Evolutionary conservation across 2,329 filamentous ascomycete species (phyloP).

Genomic region (Dendrostoma leiphaemia): DNA sequence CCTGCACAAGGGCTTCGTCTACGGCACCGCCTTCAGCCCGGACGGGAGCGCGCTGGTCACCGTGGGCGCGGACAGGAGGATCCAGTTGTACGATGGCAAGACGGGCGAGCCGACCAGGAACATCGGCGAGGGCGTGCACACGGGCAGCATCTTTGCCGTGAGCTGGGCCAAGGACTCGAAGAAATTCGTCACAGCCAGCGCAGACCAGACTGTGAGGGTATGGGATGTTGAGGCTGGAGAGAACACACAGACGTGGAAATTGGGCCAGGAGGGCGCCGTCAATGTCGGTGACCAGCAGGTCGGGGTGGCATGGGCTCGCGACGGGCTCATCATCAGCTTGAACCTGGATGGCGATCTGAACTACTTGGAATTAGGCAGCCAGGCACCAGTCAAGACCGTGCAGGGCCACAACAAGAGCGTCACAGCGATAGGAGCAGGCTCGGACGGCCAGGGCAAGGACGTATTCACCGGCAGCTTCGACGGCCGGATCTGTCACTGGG

Average conservation of each 20-base stretch:
- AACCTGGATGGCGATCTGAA: slow-evolving; percentile 87
- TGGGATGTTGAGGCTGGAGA: slow-evolving; percentile 87
- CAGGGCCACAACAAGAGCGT: slow-evolving; percentile 91
- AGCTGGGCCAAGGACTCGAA: slow-evolving; percentile 88
- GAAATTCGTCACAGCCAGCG: slow-evolving; percentile 85
- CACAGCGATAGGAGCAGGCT: slow-evolving; percentile 67
- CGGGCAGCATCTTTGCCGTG: slow-evolving; percentile 87
- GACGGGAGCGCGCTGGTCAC: slow-evolving; percentile 81
- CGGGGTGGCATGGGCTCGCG: slow-evolving; percentile 86
- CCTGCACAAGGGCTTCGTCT: slow-evolving; percentile 85
- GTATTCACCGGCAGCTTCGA: slow-evolving; percentile 92
- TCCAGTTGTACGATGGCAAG: slow-evolving; percentile 95
- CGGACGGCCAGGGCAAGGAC: slow-evolving; percentile 56
- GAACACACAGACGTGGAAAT: slow-evolving; percentile 76
- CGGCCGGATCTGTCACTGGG: slow-evolving; percentile 82
- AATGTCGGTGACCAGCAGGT: slow-evolving; percentile 86
- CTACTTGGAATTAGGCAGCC: slow-evolving; percentile 74
- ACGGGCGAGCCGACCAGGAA: slow-evolving; percentile 78
- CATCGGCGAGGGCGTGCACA: slow-evolving; percentile 82
- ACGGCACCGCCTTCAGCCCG: slow-evolving; percentile 84
- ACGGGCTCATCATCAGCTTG: slow-evolving; percentile 86
- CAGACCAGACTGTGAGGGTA: slow-evolving; percentile 89
- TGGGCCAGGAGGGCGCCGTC: slow-evolving; percentile 71
- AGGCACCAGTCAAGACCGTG: slow-evolving; percentile 68
- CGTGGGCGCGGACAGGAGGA: slow-evolving; percentile 87